Evolutionary conservation across 2,329 filamentous ascomycete species (phyloP), one percentile per base, ranked within the genome.

Genomic region (Diaporthe ilicicola): DNA sequence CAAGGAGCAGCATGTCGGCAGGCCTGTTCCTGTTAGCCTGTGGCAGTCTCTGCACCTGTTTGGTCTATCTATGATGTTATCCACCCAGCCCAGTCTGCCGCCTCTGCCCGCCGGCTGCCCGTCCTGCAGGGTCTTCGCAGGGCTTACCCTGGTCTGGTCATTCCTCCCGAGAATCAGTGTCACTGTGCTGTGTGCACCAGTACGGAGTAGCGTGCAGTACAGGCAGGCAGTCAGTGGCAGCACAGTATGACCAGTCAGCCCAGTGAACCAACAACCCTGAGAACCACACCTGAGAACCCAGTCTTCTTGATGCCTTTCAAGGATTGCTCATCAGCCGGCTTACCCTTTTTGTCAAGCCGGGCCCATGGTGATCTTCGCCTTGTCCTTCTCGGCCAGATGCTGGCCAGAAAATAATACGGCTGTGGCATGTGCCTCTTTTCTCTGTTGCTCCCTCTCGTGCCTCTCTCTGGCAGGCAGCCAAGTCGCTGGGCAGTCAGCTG

Each of bases 341-440:
- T 62, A 62, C 59, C 59, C 59, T 48, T 62, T 62, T 62, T 7
- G 59, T 48, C 59, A 34, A 62, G 59, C 59, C 59, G 59, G 56
- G 10, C 24, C 48, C 27, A 62, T 62, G 34, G 29, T 12, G 59
- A 62, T 62, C 59, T 37, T 48, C 59, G 13, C 32, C 59, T 62
- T 62, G 59, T 62, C 59, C 59, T 62, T 62, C 59, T 62, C 48
- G 59, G 59, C 59, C 42, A 39, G 27, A 42, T 17, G 42, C 6
- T 48, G 59, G 59, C 42, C 34, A 62, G 59, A 62, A 5, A 62
- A 62, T 48, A 62, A 34, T 42, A 48, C 27, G 59, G 59, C 59
- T 34, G 10, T 22, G 3, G 19, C 32, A 5, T 34, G 4, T 34
- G 4, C n/a, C 27, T 42, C 48, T 34, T 10, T 19, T 17, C 4